Base-by-base conservation (phyloP, 176 grass and related monocot genomes). In the Avena atlantica region DNA sequence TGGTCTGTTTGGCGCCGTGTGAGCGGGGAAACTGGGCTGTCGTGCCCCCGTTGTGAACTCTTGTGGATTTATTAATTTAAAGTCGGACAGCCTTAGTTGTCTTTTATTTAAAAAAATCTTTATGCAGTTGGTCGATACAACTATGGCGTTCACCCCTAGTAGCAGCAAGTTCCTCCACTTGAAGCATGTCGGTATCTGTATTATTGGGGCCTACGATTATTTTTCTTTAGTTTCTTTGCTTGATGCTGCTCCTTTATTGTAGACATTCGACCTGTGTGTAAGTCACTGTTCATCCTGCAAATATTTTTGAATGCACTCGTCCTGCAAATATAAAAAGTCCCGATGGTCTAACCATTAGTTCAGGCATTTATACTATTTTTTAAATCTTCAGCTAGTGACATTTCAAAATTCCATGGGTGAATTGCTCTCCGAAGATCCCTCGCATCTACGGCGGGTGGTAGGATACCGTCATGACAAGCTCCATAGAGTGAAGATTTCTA, bases 81-180 rank as follows among this genome's bases (percentile, higher is more conserved):
- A n/a, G n/a, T n/a, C n/a, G n/a, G n/a, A n/a, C n/a, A n/a, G n/a
- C n/a, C n/a, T n/a, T n/a, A n/a, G n/a, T n/a, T n/a, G n/a, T n/a
- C n/a, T n/a, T n/a, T n/a, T n/a, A n/a, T n/a, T n/a, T n/a, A n/a
- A n/a, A n/a, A n/a, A n/a, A n/a, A n/a, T n/a, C n/a, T n/a, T n/a
- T n/a, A n/a, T 76, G 73, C 73, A 76, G 73, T 24, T 29, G 49
- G 49, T 34, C 31, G 31, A 34, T 34, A 34, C 31, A 34, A 34
- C 31, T 34, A 34, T 31, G 72, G 47, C 72, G 3, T 76, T 76
- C 3, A 1, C 13, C 24, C 73, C 25, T 25, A 25, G 25, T 55
- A 53, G 40, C 6, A 42, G 24, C 73, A 76, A 76, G 49, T 76
- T 76, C 24, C 73, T 76, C 8, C 49, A 76, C 73, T 51, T 76